These are phyloP conservation scores for Nicotiana noctiflora DNA, from an alignment of 257 asterid genomes.

Conservation along the genomic window DNA sequence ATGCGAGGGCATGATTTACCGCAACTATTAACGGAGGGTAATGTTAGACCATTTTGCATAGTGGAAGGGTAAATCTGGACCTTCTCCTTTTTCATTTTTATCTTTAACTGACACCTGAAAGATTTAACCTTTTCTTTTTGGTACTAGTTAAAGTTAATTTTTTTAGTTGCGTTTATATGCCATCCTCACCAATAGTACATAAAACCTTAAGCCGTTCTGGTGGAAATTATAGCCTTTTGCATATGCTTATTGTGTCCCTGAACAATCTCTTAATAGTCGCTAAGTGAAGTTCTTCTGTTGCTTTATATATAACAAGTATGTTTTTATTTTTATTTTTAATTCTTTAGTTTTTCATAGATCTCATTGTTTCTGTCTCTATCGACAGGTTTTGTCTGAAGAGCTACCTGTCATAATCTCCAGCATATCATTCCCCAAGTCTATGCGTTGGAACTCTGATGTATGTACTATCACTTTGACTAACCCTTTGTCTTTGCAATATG, in stretches of 20 bases:
- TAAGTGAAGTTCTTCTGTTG: not conserved
- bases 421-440: constrained; percentile 83
- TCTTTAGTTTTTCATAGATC: not conserved
- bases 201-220: not conserved
- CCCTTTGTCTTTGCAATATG: not conserved
- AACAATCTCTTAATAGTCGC: not conserved
- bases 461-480: constrained; percentile 21
- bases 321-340: not conserved
- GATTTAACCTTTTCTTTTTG: not conserved
- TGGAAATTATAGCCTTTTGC: too few species aligned
- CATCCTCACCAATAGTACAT: not conserved
- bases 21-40: too few species aligned
- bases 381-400: constrained; percentile 81
- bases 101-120: not conserved
- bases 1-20: too few species aligned
- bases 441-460: constrained; percentile 99
- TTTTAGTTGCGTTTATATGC: not conserved
- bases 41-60: too few species aligned
- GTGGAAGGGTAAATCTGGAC: too few species aligned
- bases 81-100: not conserved
- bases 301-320: not conserved
- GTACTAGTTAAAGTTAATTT: not conserved
- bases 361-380: constrained; percentile 16
- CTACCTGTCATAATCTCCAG: constrained; percentile 63
- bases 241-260: too few species aligned